Conservation (phyloP, 2,329 filamentous ascomycete genomes). For the Rhynchosporium graminicola region DNA sequence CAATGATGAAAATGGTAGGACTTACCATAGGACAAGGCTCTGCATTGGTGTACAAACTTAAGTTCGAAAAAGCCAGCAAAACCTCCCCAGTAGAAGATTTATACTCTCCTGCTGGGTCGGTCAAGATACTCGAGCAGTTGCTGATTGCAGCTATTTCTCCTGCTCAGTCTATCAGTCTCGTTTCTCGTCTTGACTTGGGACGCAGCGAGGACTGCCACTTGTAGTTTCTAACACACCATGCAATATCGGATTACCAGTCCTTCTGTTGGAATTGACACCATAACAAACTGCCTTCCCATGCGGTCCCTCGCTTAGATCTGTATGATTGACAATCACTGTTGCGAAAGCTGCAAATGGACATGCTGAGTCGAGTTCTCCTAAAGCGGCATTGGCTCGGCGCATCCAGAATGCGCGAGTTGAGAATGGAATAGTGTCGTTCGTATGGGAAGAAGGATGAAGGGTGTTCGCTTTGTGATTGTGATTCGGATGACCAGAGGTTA, state of each 20-base stretch:
- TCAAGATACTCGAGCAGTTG: conserved; percentile 53
- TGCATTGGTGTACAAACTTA: conserved; percentile 58
- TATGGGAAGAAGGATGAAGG: neutral
- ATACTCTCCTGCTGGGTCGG: conserved; percentile 48
- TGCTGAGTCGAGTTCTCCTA: conserved; percentile 46
- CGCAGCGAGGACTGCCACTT: neutral
- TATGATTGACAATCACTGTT: conserved; percentile 58
- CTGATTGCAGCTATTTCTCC: conserved; percentile 57
- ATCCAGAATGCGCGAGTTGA: conserved; percentile 53
- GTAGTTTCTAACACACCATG: conserved; percentile 45
- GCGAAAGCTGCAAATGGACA: conserved; percentile 58
- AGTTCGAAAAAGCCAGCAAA: conserved; percentile 46
- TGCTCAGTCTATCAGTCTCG: conserved; percentile 24
- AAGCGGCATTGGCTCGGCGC: conserved; percentile 49
- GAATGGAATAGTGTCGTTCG: conserved; percentile 40
- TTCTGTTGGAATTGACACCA: conserved; percentile 49
- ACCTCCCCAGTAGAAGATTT: conserved; percentile 46
- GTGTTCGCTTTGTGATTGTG: neutral
- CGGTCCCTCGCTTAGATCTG: conserved; percentile 38
- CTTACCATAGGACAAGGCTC: conserved; percentile 55
- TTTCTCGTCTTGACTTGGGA: neutral
- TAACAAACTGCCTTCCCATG: conserved; percentile 52
- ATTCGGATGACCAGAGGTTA: conserved; percentile 27
- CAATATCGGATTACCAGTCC: conserved; percentile 53
- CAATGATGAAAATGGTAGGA: neutral